Conservation (phyloP, 1,139 yeast species). For the Scheffersomyces illinoinensis region DNA sequence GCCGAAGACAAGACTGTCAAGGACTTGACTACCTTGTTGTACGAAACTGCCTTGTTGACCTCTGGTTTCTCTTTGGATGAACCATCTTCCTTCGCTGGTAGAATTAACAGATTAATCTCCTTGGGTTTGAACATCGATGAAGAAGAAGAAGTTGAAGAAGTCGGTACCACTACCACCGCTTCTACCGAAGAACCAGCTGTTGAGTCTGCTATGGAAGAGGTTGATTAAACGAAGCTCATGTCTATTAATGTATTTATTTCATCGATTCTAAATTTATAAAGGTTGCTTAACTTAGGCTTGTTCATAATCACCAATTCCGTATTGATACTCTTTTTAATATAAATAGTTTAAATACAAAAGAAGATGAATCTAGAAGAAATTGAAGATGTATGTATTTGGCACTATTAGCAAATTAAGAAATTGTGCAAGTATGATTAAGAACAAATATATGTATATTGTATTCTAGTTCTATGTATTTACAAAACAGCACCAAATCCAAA, state of each 20-base stretch:
- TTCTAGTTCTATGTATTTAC: constrained; percentile 20
- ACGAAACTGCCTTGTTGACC: constrained; percentile 96
- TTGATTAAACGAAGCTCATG: constrained; percentile 59
- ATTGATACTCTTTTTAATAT: neutral
- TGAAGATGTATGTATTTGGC: neutral
- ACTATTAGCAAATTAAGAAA: neutral
- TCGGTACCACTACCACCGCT: constrained; percentile 51
- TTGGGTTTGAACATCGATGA: constrained; percentile 98
- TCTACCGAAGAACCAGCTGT: constrained; percentile 64
- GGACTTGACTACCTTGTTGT: constrained; percentile 94
- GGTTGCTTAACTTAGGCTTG: constrained; percentile 6
- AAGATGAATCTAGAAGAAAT: neutral
- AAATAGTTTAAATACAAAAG: neutral
- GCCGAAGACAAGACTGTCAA: constrained; percentile 98
- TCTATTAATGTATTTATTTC: constrained; percentile 11
- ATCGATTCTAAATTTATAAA: constrained; percentile 8
- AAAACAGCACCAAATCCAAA: constrained; percentile 93
- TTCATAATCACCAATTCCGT: neutral
- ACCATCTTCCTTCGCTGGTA: constrained; percentile 94
- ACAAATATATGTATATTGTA: neutral
- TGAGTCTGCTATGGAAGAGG: constrained; percentile 99
- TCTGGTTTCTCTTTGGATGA: constrained; percentile 99
- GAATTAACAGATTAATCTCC: constrained; percentile 97
- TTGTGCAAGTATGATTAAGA: neutral
- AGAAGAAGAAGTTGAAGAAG: constrained; percentile 56